These are phyloP conservation scores for Barnettozyma siamensis DNA, from an alignment of 805 yeast species.

Conservation along the genomic window DNA sequence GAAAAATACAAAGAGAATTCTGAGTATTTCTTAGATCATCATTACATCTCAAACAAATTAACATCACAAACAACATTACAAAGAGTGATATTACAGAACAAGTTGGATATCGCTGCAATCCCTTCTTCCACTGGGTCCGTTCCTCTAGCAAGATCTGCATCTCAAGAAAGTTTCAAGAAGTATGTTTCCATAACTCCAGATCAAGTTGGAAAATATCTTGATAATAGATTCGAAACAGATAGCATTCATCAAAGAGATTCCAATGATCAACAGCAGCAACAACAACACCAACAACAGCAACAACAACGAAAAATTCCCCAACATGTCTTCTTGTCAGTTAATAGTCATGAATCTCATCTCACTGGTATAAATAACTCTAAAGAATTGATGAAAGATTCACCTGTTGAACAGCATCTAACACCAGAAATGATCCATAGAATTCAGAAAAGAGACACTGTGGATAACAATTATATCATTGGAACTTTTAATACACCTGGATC, in stretches of 20 bases:
- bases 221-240: constrained; percentile 10
- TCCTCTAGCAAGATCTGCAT: neutral
- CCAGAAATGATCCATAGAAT: neutral
- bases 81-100: constrained; percentile 23
- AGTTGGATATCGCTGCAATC: constrained; percentile 7
- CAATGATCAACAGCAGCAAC: neutral
- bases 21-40: constrained; percentile 18
- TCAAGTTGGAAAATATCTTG: constrained; percentile 17
- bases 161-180: constrained; percentile 4
- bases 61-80: constrained; percentile 18
- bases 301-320: neutral
- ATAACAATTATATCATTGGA: constrained; percentile 13
- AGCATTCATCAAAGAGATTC: neutral
- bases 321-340: neutral
- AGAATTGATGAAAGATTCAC: neutral
- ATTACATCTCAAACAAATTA: constrained; percentile 5
- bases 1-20: constrained; percentile 15
- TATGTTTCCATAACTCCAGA: constrained; percentile 16
- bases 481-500: constrained; percentile 21
- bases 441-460: neutral
- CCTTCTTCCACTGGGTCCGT: constrained; percentile 1
- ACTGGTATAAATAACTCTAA: neutral
- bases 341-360: neutral
- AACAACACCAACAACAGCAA: neutral
- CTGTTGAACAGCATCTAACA: constrained; percentile 7